Percentiles rank a stretch among this genome's conserved stretches.
Conservation (phyloP, 768 basidiomycete genomes). For the Psilocybe cubensis region DNA sequence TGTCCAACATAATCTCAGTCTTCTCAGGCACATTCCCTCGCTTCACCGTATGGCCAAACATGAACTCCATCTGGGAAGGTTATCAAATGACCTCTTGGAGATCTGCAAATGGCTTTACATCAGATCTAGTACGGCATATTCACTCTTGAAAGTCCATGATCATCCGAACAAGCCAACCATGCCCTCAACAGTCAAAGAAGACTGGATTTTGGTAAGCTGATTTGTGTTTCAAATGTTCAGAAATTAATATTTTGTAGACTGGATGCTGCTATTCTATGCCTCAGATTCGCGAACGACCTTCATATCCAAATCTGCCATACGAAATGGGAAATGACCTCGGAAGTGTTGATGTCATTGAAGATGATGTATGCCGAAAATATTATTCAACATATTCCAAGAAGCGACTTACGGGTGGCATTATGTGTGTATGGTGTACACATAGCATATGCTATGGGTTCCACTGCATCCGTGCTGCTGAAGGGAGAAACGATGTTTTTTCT, state of each 20-base stretch:
- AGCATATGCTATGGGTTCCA: slow-evolving; percentile 36
- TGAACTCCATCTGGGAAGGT: not conserved
- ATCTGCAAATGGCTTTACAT: slow-evolving; percentile 12
- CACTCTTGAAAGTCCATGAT: not conserved
- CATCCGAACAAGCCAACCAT: too few relatives aligned
- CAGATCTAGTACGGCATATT: not conserved
- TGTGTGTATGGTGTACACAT: slow-evolving; percentile 37
- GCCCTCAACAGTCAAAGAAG: not conserved
- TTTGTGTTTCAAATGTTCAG: not conserved
- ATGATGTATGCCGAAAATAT: slow-evolving; percentile 29
- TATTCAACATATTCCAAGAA: slow-evolving; percentile 29
- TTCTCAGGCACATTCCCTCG: not conserved
- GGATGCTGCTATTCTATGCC: slow-evolving; percentile 35
- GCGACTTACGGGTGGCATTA: slow-evolving; percentile 30
- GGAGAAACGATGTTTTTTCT: slow-evolving; percentile 42
- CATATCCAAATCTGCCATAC: slow-evolving; percentile 27
- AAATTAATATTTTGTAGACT: slow-evolving; percentile 15
- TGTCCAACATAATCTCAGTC: not conserved
- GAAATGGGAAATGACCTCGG: slow-evolving; percentile 19
- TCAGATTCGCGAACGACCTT: slow-evolving; percentile 28
- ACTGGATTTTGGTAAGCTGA: slow-evolving; percentile 13
- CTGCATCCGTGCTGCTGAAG: slow-evolving; percentile 34
- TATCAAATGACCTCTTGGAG: not conserved
- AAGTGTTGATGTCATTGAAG: slow-evolving; percentile 6
- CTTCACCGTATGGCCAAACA: not conserved